These are phyloP conservation scores for Tremella fuciformis DNA, from an alignment of 768 basidiomycete genomes.

Conservation along the genomic window DNA sequence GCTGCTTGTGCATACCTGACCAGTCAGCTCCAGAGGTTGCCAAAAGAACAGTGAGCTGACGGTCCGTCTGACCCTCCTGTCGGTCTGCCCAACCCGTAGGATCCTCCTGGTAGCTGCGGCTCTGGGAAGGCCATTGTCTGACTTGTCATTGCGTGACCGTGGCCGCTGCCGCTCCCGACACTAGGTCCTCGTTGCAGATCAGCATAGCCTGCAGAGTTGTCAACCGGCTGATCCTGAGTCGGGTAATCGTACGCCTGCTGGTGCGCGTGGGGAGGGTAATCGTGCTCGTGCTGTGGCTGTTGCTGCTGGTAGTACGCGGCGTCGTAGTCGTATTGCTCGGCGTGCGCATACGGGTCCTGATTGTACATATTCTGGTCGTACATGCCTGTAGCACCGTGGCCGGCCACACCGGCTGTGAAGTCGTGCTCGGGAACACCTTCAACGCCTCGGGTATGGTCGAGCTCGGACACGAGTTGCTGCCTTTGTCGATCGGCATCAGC, in stretches of 20 bases:
- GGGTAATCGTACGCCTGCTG: constrained; percentile 24
- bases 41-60: constrained; percentile 25
- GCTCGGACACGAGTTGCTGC: constrained; percentile 41
- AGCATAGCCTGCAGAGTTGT: constrained; percentile 33
- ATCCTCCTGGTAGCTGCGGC: constrained; percentile 27
- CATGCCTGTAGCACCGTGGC: constrained; percentile 6
- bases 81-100: constrained; percentile 37
- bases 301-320: constrained; percentile 21
- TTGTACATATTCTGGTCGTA: constrained; percentile 27
- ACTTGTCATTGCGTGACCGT: constrained; percentile 16
- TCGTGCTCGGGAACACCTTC: constrained; percentile 48
- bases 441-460: constrained; percentile 19
- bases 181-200: constrained; percentile 43
- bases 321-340: constrained; percentile 40
- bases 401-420: constrained; percentile 40
- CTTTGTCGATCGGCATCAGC: constrained; percentile 42
- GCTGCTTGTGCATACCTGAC: constrained; percentile 43
- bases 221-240: constrained; percentile 27
- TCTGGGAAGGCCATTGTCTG: constrained; percentile 27
- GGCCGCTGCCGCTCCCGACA: constrained; percentile 27
- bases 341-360: constrained; percentile 34
- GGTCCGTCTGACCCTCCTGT: constrained; percentile 45
- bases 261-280: constrained; percentile 26
- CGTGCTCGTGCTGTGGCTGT: constrained; percentile 11
- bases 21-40: neutral